These are phyloP conservation scores for Botrytis medusae DNA, from an alignment of 2,329 filamentous ascomycete genomes.

Conservation along the genomic window DNA sequence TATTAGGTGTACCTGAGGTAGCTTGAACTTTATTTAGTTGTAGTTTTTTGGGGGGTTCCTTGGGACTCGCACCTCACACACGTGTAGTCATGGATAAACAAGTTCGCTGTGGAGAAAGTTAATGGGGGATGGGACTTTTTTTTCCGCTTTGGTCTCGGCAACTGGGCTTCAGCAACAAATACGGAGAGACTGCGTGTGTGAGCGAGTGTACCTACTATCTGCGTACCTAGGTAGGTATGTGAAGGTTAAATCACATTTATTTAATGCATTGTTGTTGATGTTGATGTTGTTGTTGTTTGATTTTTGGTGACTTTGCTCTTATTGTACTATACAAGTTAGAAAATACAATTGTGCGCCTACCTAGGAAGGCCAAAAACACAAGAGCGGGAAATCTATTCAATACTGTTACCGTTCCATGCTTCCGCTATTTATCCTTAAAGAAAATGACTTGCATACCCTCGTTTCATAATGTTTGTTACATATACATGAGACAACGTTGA, in stretches of 20 bases:
- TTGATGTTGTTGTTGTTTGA: background rate
- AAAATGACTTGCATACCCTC: background rate
- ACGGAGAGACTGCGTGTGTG: background rate
- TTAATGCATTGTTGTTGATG: background rate
- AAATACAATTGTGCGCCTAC: background rate
- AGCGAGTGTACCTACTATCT: background rate
- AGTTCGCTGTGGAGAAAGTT: constrained; percentile 15
- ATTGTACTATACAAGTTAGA: background rate
- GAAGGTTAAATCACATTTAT: background rate
- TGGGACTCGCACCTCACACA: constrained; percentile 3
- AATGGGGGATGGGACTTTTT: constrained; percentile 2
- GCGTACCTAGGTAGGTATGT: background rate
- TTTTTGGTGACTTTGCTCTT: background rate
- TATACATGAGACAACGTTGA: constrained; percentile 2
- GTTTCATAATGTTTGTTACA: constrained; percentile 1
- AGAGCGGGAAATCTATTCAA: background rate
- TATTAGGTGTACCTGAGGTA: constrained; percentile 9
- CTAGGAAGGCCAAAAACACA: background rate
- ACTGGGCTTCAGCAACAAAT: background rate
- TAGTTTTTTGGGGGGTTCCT: constrained; percentile 1
- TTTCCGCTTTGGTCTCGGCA: constrained; percentile 8
- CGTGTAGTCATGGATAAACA: constrained; percentile 11
- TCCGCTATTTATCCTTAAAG: background rate
- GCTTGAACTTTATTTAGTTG: constrained; percentile 17
- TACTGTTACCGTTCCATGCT: background rate